Conservation (phyloP, 139 green algal species). For the Spirogloea muscicola region DNA sequence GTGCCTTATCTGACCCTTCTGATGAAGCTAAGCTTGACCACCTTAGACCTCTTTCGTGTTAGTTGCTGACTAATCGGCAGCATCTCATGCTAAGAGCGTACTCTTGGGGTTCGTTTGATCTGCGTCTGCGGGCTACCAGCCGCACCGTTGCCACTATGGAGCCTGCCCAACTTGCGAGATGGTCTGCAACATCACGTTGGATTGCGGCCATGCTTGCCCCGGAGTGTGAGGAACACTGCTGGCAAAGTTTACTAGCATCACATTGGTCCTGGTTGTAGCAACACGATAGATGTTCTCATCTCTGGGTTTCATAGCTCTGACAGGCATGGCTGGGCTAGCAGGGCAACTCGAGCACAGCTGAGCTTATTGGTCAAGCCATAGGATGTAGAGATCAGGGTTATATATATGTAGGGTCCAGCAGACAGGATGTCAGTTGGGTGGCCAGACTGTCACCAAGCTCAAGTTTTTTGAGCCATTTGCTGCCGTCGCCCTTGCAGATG, state of each 20-base stretch:
- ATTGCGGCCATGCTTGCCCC: constrained; percentile 64
- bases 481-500: too few relatives aligned
- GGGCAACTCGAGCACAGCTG: too few relatives aligned
- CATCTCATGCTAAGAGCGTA: neutral
- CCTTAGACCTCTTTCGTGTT: neutral
- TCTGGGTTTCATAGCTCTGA: too few relatives aligned
- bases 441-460: neutral
- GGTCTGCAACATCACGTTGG: constrained; percentile 56
- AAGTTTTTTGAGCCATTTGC: neutral
- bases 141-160: constrained; percentile 77
- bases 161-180: constrained; percentile 69
- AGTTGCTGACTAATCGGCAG: neutral
- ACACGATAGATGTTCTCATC: too few relatives aligned
- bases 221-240: too few relatives aligned
- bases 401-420: neutral
- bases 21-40: neutral
- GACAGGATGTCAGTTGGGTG: neutral
- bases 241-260: too few relatives aligned
- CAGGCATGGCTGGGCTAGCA: too few relatives aligned
- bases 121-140: neutral
- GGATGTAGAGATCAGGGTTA: too few relatives aligned
- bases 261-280: too few relatives aligned
- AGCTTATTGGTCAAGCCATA: constrained; percentile 3
- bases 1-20: too few relatives aligned
- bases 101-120: neutral